A percentile compares a stretch with the other conserved stretches of the same genome.
Conservation (phyloP, 257 asterid genomes). For the Misopates orontium region DNA sequence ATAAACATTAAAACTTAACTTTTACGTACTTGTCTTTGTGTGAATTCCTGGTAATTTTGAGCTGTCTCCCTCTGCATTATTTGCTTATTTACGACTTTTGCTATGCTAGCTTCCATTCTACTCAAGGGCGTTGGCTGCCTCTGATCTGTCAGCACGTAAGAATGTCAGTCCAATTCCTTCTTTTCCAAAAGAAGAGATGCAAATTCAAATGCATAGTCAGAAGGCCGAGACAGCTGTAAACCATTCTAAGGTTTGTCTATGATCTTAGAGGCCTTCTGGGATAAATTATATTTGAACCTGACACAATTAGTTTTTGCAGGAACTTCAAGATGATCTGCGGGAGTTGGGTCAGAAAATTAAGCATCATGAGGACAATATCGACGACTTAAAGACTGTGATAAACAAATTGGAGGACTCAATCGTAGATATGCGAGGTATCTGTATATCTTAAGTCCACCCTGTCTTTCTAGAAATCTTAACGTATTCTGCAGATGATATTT, state of each 20-base stretch:
- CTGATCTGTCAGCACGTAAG: conserved; percentile 26
- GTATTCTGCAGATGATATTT: neutral
- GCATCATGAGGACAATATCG: conserved; percentile 65
- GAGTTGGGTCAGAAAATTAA: conserved; percentile 60
- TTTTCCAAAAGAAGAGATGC: conserved; percentile 30
- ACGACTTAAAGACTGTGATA: conserved; percentile 42
- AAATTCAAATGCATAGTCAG: conserved; percentile 33
- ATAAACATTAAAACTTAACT: neutral
- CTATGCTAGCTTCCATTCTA: conserved; percentile 29
- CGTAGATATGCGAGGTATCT: conserved; percentile 59
- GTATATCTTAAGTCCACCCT: conserved; percentile 3
- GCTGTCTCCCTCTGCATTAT: neutral
- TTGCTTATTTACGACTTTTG: conserved; percentile 17
- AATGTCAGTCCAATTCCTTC: conserved; percentile 32
- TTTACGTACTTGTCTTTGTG: conserved; percentile 2
- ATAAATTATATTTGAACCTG: neutral
- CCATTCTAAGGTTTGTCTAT: conserved; percentile 49
- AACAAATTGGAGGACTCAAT: conserved; percentile 56
- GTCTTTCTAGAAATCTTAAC: conserved; percentile 10
- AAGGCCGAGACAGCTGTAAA: conserved; percentile 24
- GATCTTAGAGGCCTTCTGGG: neutral
- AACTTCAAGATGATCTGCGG: conserved; percentile 59
- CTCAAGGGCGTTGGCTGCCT: conserved; percentile 33
- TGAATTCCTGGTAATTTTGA: neutral
- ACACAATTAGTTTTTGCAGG: conserved; percentile 40